These are phyloP conservation scores for Ceratobasidium sp. DNA, from an alignment of 1,284 basidiomycete genomes.

Conservation along the genomic window DNA sequence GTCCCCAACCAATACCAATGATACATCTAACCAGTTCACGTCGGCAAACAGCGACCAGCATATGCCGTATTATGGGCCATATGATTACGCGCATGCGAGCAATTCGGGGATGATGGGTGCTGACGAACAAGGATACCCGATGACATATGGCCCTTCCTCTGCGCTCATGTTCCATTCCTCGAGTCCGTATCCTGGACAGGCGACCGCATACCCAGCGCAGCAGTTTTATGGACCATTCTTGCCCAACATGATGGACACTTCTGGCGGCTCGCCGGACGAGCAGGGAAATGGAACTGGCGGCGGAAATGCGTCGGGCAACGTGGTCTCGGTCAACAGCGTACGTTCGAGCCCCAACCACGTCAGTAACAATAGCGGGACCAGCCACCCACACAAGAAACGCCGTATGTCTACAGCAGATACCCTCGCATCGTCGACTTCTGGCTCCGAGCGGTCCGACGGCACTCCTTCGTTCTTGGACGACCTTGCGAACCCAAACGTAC, in stretches of 20 bases:
- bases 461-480: constrained; percentile 38
- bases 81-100: constrained; percentile 31
- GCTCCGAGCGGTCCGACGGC: constrained; percentile 31
- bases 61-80: constrained; percentile 43
- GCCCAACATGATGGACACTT: constrained; percentile 40
- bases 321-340: background rate
- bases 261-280: constrained; percentile 30
- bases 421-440: constrained; percentile 34
- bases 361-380: constrained; percentile 28
- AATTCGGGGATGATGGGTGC: constrained; percentile 36
- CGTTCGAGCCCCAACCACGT: constrained; percentile 24
- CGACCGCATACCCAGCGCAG: constrained; percentile 33
- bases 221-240: constrained; percentile 32
- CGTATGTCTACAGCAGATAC: constrained; percentile 36
- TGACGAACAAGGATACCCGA: constrained; percentile 35
- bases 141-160: constrained; percentile 42
- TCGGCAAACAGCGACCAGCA: constrained; percentile 41
- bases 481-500: constrained; percentile 28
- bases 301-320: background rate
- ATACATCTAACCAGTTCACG: constrained; percentile 19
- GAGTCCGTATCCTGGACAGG: constrained; percentile 39
- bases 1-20: constrained; percentile 45
- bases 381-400: constrained; percentile 33
- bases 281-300: background rate
- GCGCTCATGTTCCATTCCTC: constrained; percentile 41